A percentile compares a stretch with the other conserved stretches of the same genome.
Evolutionary conservation across 306 rosid species (phyloP).

Genomic region (Hippophae rhamnoides): DNA sequence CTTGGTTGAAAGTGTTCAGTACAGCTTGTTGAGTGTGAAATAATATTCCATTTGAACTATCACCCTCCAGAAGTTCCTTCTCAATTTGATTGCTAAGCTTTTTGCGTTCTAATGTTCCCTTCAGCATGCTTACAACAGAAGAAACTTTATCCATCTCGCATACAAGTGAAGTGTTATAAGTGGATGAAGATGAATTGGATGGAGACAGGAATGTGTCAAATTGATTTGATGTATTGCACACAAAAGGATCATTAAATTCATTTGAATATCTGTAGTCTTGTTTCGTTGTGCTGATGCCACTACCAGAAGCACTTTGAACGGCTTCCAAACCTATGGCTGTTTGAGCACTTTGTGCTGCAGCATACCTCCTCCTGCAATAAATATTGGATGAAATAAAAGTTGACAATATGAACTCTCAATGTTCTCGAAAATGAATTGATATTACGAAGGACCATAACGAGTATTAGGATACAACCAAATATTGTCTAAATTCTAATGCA

Average conservation of each 20-base stretch:
- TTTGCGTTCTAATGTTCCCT: constrained; percentile 78
- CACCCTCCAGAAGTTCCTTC: constrained; percentile 43
- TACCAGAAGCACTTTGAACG: constrained; percentile 33
- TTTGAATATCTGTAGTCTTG: constrained; percentile 41
- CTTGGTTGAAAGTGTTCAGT: constrained; percentile 37
- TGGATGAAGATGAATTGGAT: constrained; percentile 65
- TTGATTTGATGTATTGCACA: constrained; percentile 49
- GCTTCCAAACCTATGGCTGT: constrained; percentile 43
- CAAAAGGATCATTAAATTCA: constrained; percentile 38
- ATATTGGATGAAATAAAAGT: constrained; percentile 4
- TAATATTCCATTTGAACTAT: constrained; percentile 31
- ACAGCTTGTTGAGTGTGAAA: constrained; percentile 38
- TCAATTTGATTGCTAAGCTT: constrained; percentile 42
- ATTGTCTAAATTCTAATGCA: constrained; percentile 1
- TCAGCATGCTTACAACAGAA: constrained; percentile 81
- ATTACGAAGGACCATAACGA: background rate
- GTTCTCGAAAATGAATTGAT: constrained; percentile 6
- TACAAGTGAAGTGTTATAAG: constrained; percentile 45
- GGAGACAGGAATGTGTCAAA: constrained; percentile 62
- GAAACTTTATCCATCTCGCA: constrained; percentile 73
- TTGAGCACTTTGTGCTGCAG: constrained; percentile 62
- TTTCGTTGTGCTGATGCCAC: constrained; percentile 28
- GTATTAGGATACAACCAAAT: constrained; percentile 6
- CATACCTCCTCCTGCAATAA: constrained; percentile 57
- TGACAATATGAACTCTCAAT: background rate